Evolutionary conservation across 768 basidiomycete genomes (phyloP).

Genomic region (Suillus variegatus): DNA sequence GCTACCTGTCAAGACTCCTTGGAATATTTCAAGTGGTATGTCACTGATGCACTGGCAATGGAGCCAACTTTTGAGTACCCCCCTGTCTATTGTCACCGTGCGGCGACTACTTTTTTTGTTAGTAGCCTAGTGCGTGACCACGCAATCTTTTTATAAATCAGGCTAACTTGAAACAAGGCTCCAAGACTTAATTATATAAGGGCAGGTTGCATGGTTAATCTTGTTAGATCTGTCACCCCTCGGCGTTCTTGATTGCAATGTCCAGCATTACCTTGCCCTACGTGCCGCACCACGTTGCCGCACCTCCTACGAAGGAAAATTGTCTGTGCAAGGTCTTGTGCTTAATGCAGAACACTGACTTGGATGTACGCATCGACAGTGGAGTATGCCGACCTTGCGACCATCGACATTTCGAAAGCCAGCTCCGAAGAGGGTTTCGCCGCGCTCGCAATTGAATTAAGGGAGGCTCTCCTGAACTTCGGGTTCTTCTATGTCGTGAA

Average conservation of each 20-base stretch:
- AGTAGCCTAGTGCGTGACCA: neutral
- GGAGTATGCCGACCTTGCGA: conserved; percentile 51
- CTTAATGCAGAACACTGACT: neutral
- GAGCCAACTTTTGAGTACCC: neutral
- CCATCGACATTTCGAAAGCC: conserved; percentile 50
- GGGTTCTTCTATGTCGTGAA: conserved; percentile 45
- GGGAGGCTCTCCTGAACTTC: conserved; percentile 45
- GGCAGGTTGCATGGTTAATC: neutral
- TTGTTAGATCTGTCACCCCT: neutral
- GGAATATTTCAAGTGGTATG: neutral
- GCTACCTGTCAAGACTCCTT: neutral
- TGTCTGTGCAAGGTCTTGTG: conserved; percentile 27
- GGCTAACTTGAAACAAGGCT: neutral
- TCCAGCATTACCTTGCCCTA: conserved; percentile 32
- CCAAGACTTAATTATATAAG: neutral
- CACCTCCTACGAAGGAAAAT: conserved; percentile 35
- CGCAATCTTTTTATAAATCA: neutral
- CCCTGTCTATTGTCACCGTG: neutral
- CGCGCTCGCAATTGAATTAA: conserved; percentile 40
- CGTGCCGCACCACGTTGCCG: conserved; percentile 37
- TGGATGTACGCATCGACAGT: conserved; percentile 31
- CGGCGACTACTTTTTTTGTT: neutral
- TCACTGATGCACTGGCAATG: neutral
- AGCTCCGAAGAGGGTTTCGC: conserved; percentile 38
- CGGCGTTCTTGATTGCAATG: conserved; percentile 20